Conservation (phyloP, 2,329 filamentous ascomycete genomes). For the Apiospora arundinis region DNA sequence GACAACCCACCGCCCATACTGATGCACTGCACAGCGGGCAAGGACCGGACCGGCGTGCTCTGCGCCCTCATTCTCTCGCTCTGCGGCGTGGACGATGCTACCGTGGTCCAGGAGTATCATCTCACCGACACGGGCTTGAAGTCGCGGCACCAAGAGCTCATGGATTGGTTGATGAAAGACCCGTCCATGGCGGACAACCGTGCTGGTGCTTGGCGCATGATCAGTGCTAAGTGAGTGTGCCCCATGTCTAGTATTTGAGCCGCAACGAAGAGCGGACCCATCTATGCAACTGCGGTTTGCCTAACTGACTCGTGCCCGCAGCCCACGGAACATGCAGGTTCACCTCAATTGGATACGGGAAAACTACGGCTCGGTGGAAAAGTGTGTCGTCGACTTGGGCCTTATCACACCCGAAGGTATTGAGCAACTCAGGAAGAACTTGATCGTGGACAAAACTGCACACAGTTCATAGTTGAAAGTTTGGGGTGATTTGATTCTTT, state of each 20-base stretch:
- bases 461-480: background rate
- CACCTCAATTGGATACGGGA: slow-evolving; percentile 60
- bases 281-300: background rate
- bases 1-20: slow-evolving; percentile 53
- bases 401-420: slow-evolving; percentile 63
- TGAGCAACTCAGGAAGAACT: slow-evolving; percentile 38
- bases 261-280: background rate
- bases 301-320: slow-evolving; percentile 30
- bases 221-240: slow-evolving; percentile 49
- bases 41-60: slow-evolving; percentile 72
- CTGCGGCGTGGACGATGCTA: slow-evolving; percentile 58
- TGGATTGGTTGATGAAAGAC: slow-evolving; percentile 56
- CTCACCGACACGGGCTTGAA: slow-evolving; percentile 64
- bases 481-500: background rate
- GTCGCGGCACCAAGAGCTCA: slow-evolving; percentile 37
- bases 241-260: slow-evolving; percentile 10
- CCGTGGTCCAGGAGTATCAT: slow-evolving; percentile 65
- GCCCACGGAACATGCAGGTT: slow-evolving; percentile 55
- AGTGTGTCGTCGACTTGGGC: slow-evolving; percentile 65
- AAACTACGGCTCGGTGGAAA: slow-evolving; percentile 68
- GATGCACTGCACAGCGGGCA: slow-evolving; percentile 40
- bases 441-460: slow-evolving; percentile 35
- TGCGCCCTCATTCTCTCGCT: slow-evolving; percentile 65
- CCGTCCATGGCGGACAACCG: slow-evolving; percentile 55
- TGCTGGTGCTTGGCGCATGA: slow-evolving; percentile 51